Conservation (phyloP, 2,329 filamentous ascomycete genomes). For the Arthrobotrys entomopaga region DNA sequence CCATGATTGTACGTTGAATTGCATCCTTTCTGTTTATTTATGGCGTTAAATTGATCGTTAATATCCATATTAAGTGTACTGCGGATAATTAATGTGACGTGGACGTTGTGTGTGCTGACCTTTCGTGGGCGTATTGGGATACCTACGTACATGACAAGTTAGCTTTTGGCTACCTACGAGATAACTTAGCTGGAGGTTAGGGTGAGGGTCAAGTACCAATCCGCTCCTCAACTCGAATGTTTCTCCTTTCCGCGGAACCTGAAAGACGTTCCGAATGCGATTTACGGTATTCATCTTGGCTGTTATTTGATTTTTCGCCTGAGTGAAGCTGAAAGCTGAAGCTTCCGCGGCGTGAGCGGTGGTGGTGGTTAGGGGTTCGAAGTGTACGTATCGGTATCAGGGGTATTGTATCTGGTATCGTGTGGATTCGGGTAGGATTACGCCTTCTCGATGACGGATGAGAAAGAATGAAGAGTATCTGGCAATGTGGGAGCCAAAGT, state of each 20-base stretch:
- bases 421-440: conserved; percentile 8
- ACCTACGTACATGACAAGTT: conserved; percentile 63
- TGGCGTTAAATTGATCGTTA: conserved; percentile 51
- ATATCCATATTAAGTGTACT: conserved; percentile 8
- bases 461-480: conserved; percentile 34
- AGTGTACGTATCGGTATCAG: background rate
- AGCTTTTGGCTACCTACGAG: conserved; percentile 58
- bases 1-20: conserved; percentile 99
- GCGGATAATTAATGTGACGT: background rate
- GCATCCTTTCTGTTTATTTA: conserved; percentile 80
- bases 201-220: conserved; percentile 66
- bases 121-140: conserved; percentile 98
- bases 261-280: conserved; percentile 92
- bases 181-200: conserved; percentile 56
- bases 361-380: conserved; percentile 39
- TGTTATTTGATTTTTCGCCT: conserved; percentile 59
- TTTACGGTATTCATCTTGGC: conserved; percentile 83
- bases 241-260: conserved; percentile 88
- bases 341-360: conserved; percentile 50
- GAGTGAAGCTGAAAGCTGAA: conserved; percentile 13
- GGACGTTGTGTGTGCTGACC: conserved; percentile 62
- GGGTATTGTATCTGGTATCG: background rate
- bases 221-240: conserved; percentile 97
- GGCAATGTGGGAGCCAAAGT: conserved; percentile 19
- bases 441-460: conserved; percentile 23